Conservation (phyloP, 2,329 filamentous ascomycete genomes). For the Pestalotiopsis sp. region DNA sequence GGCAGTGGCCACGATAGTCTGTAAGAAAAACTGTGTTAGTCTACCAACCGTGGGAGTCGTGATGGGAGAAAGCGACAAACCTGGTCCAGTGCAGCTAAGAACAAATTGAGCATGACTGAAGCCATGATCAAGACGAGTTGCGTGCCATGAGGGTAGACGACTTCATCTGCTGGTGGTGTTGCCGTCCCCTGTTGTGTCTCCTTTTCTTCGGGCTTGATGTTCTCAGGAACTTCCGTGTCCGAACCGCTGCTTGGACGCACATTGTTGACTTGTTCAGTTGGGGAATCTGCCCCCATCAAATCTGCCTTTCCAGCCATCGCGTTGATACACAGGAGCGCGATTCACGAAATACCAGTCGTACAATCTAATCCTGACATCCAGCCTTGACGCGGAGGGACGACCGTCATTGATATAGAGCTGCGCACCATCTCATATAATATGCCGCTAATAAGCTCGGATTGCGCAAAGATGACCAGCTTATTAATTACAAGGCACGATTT, state of each 20-base stretch:
- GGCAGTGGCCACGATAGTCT: conserved; percentile 20
- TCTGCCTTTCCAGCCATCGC: not conserved
- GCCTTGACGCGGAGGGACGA: not conserved
- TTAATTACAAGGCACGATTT: not conserved
- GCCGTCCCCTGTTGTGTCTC: not conserved
- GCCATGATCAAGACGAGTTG: not conserved
- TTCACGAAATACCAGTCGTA: not conserved
- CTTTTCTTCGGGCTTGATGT: not conserved
- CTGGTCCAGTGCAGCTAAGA: not conserved
- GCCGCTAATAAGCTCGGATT: not conserved
- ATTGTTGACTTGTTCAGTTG: not conserved
- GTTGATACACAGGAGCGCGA: not conserved
- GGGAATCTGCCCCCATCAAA: not conserved
- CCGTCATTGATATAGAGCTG: not conserved
- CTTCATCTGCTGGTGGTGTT: not conserved
- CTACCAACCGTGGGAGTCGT: accelerated
- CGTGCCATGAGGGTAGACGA: not conserved
- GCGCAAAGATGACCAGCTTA: not conserved
- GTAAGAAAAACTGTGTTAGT: not conserved
- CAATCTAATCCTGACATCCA: not conserved
- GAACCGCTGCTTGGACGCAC: not conserved
- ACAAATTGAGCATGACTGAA: not conserved
- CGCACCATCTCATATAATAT: not conserved
- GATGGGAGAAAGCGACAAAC: not conserved
- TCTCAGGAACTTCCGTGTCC: not conserved